Base-by-base conservation (phyloP, 345 rosid genomes). In the Boechera stricta region DNA sequence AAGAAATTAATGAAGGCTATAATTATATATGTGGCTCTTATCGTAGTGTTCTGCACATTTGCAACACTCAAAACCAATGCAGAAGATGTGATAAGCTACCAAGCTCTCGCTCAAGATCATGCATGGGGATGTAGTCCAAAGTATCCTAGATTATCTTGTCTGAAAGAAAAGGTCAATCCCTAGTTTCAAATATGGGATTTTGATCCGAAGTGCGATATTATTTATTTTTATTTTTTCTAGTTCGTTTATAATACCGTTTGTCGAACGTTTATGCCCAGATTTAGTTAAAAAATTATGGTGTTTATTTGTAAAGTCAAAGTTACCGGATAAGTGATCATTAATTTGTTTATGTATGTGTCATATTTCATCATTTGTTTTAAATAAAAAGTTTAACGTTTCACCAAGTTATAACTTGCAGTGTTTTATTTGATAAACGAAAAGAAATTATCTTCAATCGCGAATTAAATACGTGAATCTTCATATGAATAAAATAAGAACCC, bases 51-150 rank as follows among this genome's bases (percentile, higher is more conserved):
- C 13, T 54, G 53, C 55, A 35, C 58, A 33, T 63, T 69, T 42
- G 80, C 71, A 75, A 67, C 28, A 75, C 42, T 67, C 42, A 67
- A 75, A 65, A 35, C 64, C 57, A 69, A 77, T 26, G 80, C 80
- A 35, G 58, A 77, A 33, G 58, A 42, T 42, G 70, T 61, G 64
- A 69, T 69, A 24, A 77, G 41, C 51, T 69, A 77, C 32, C 3
- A 21, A 18, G 57, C 69, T 61, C 44, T 76, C 5, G 3, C 0
- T 15, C 7, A 4, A 52, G 69, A 76, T 61, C 69, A 69, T 42
- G 56, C 64, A 41, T 60, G 63, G 62, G 80, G 75, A 62, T 77
- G 80, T 33, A 54, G 5, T 44, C 75, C 58, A 53, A 69, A 53
- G 65, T 54, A 16, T 69, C 80, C 41, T 24, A 7, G 0, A 6